phyloP scores from a whole-genome alignment of 2,329 filamentous ascomycete species.

The Fusarium lateritium region DNA sequence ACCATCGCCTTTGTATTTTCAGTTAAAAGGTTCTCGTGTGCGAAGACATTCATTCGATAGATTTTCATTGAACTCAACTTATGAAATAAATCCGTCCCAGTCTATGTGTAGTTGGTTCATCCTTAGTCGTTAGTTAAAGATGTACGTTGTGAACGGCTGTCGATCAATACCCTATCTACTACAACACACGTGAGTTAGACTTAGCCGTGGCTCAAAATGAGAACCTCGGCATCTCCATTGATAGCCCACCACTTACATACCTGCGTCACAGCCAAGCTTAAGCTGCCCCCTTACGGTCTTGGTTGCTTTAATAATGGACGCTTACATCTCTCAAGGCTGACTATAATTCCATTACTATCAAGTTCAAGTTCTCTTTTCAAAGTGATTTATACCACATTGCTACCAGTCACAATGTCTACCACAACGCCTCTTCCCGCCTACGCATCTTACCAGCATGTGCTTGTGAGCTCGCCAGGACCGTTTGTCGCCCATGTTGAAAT shows the following conservation, averaged over 20 bases:
- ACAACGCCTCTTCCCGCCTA: constrained; percentile 56
- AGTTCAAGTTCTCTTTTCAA: not conserved
- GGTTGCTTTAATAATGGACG: too few species aligned
- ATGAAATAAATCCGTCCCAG: not conserved
- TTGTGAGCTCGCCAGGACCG: constrained; percentile 77
- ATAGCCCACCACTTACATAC: constrained; percentile 26
- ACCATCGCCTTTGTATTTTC: constrained; percentile 46
- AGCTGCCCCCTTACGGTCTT: constrained; percentile 1
- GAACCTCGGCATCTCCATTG: constrained; percentile 48
- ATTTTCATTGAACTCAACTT: constrained; percentile 34
- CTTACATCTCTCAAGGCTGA: constrained; percentile 3
- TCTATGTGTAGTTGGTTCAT: not conserved
- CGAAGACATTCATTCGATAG: constrained; percentile 42
- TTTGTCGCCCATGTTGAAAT: constrained; percentile 93
- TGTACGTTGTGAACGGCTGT: not conserved
- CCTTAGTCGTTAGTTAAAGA: too few species aligned
- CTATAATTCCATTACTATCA: not conserved
- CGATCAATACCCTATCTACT: not conserved
- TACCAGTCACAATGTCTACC: constrained; percentile 39
- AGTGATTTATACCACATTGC: not conserved
- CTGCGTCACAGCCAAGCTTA: constrained; percentile 18
- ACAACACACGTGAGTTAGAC: constrained; percentile 18
- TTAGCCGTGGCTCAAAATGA: constrained; percentile 23
- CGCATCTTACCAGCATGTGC: constrained; percentile 75
- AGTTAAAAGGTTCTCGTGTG: constrained; percentile 33